Conservation (phyloP, 805 yeast species). For the Candida nanaspora region DNA sequence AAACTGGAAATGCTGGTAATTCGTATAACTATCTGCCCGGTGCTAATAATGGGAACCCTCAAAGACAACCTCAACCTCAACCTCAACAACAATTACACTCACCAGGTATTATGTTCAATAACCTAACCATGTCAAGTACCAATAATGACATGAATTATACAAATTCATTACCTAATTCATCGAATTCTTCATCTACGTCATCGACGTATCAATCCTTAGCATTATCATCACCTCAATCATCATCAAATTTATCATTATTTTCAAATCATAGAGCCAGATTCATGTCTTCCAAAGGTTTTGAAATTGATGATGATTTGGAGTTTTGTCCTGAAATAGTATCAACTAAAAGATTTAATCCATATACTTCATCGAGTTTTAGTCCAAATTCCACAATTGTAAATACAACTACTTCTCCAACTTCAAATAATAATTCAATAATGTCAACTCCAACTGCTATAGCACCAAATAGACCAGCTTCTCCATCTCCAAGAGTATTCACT, state of each 20-base stretch:
- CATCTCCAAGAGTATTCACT: conserved; percentile 41
- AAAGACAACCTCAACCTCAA: not conserved
- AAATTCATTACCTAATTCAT: conserved; percentile 9
- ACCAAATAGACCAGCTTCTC: conserved; percentile 1
- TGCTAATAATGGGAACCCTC: not conserved
- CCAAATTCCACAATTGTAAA: conserved; percentile 25
- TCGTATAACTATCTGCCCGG: not conserved
- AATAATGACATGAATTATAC: conserved; percentile 1
- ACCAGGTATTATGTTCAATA: conserved; percentile 12
- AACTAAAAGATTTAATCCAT: conserved; percentile 51
- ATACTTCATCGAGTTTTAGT: conserved; percentile 55
- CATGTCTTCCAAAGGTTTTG: conserved; percentile 54
- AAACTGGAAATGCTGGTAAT: not conserved
- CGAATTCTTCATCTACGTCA: conserved; percentile 13
- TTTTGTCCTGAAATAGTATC: conserved; percentile 49
- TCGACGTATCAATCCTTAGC: conserved; percentile 18
- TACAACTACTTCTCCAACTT: conserved; percentile 27
- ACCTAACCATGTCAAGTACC: not conserved
- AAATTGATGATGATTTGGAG: conserved; percentile 55
- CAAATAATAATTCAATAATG: conserved; percentile 11
- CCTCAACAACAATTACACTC: conserved; percentile 4
- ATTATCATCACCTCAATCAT: conserved; percentile 19
- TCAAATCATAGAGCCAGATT: conserved; percentile 38
- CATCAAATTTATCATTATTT: conserved; percentile 14
- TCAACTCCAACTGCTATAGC: not conserved